Percentiles rank a stretch among this genome's conserved stretches.
Conservation (phyloP, 2,329 filamentous ascomycete genomes). For the Xylaria sp. region DNA sequence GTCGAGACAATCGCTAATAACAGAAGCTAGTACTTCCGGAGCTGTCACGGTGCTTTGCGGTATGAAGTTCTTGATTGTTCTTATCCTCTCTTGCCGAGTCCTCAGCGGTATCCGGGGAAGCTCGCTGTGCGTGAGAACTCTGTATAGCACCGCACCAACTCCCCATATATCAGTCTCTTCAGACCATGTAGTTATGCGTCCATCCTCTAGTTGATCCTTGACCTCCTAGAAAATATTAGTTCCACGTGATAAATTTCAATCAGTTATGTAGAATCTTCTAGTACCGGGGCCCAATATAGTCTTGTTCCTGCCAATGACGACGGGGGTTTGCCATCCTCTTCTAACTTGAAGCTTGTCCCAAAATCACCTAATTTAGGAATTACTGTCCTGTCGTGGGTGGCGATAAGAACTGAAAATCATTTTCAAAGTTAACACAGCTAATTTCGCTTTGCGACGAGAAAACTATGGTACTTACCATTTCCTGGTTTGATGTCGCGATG, state of each 20-base stretch:
- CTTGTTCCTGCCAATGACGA: background rate
- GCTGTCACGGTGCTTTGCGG: background rate
- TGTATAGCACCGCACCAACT: background rate
- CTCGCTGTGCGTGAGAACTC: too few species aligned
- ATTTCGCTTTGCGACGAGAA: background rate
- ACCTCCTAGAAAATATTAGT: background rate
- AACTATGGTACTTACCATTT: background rate
- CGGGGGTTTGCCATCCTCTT: background rate
- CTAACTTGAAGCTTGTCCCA: background rate
- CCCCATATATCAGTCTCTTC: background rate
- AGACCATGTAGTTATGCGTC: background rate
- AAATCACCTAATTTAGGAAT: background rate
- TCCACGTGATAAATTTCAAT: background rate
- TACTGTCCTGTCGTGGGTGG: background rate
- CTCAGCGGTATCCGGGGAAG: too few species aligned
- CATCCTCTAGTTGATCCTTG: background rate
- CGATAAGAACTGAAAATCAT: background rate
- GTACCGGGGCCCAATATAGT: conserved; percentile 1
- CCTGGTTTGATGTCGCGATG: background rate
- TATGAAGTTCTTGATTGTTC: too few species aligned
- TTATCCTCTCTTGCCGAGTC: too few species aligned
- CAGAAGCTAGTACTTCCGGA: background rate
- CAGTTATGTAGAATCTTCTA: too few species aligned
- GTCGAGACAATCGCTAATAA: background rate
- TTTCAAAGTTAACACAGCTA: background rate